A percentile compares a stretch with the other conserved stretches of the same genome.
These are phyloP conservation scores for Candida glaebosa DNA, from an alignment of 805 yeast genomes.

Conservation along the genomic window DNA sequence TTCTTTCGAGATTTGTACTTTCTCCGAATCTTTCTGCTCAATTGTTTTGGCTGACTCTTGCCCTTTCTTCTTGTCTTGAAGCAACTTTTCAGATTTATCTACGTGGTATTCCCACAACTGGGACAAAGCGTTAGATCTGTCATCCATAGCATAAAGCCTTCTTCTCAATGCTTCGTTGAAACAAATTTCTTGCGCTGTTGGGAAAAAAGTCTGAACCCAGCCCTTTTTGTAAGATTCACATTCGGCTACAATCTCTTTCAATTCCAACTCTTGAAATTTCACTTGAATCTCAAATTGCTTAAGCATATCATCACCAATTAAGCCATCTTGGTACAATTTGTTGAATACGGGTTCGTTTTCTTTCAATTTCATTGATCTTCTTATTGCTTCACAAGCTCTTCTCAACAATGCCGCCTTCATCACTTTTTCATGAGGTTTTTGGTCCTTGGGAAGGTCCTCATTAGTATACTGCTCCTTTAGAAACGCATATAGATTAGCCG, in stretches of 20 bases:
- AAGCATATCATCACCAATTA: conserved; percentile 86
- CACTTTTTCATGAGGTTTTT: conserved; percentile 72
- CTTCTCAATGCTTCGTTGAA: conserved; percentile 88
- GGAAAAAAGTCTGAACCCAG: conserved; percentile 76
- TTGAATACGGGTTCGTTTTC: conserved; percentile 71
- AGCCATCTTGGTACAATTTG: conserved; percentile 77
- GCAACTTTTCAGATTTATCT: conserved; percentile 12
- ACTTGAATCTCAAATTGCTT: conserved; percentile 75
- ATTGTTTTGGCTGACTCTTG: conserved; percentile 3
- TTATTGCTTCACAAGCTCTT: conserved; percentile 79
- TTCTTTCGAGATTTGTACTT: neutral
- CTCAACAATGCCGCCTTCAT: conserved; percentile 57
- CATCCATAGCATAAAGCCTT: conserved; percentile 51
- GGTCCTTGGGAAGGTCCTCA: conserved; percentile 33
- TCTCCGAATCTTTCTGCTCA: neutral
- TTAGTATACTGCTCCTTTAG: conserved; percentile 47
- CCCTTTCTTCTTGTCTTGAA: conserved; percentile 8
- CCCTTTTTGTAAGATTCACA: conserved; percentile 71
- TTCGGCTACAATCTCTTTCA: conserved; percentile 71
- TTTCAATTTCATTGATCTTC: conserved; percentile 77
- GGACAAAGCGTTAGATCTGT: conserved; percentile 29
- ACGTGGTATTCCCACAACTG: conserved; percentile 33
- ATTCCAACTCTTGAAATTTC: conserved; percentile 76
- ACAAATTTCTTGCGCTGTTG: conserved; percentile 82
- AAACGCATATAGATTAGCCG: conserved; percentile 60